Evolutionary conservation across 805 yeast species (phyloP).

Genomic region (Priceomyces haplophilus): DNA sequence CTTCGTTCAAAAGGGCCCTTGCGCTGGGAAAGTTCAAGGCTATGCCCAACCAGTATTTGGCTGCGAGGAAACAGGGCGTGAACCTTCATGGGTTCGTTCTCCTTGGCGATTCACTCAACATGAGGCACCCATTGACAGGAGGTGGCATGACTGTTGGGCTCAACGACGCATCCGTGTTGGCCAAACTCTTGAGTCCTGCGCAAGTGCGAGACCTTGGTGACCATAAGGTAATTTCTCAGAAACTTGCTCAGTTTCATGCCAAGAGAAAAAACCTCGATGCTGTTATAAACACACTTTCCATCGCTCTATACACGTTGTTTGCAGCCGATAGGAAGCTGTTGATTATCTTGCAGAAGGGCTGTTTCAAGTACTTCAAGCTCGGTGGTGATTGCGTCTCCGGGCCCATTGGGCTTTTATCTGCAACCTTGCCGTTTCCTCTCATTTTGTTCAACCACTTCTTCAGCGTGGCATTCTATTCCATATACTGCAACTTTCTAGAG

Average conservation of each 20-base stretch:
- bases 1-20: constrained; percentile 69
- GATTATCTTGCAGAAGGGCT: constrained; percentile 75
- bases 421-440: constrained; percentile 73
- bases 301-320: constrained; percentile 85
- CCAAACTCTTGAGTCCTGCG: constrained; percentile 57
- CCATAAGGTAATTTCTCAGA: constrained; percentile 52
- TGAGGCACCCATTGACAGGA: constrained; percentile 98
- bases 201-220: constrained; percentile 56
- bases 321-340: constrained; percentile 77
- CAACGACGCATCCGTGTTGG: constrained; percentile 73
- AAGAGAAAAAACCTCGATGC: constrained; percentile 76
- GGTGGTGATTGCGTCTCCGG: constrained; percentile 80
- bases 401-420: constrained; percentile 83
- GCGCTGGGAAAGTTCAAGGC: constrained; percentile 55
- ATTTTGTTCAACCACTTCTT: constrained; percentile 81
- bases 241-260: constrained; percentile 65
- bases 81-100: constrained; percentile 66
- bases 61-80: constrained; percentile 64
- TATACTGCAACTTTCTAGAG: constrained; percentile 61
- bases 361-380: constrained; percentile 77
- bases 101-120: constrained; percentile 90
- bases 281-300: constrained; percentile 84
- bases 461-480: constrained; percentile 83
- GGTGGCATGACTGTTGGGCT: constrained; percentile 99
- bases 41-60: constrained; percentile 91